These are phyloP conservation scores for Aspergillus pseudotamarii DNA, from an alignment of 2,329 filamentous ascomycete genomes.

Conservation along the genomic window DNA sequence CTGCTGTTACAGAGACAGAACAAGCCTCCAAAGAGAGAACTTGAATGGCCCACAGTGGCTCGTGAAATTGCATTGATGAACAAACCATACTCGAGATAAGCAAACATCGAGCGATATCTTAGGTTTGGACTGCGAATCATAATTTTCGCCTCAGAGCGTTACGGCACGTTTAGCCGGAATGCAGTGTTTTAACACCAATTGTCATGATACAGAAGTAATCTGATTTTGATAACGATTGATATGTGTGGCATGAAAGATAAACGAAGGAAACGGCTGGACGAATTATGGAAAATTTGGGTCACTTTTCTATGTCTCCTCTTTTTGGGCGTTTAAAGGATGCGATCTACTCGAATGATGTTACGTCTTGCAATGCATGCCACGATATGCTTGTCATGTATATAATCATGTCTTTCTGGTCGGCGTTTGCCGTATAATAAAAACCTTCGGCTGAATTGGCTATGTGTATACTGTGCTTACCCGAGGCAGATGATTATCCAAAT, in stretches of 20 bases:
- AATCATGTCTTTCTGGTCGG: not conserved
- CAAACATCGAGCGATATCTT: slow-evolving; percentile 8
- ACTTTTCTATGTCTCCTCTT: not conserved
- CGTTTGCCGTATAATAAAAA: not conserved
- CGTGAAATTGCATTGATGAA: slow-evolving; percentile 96
- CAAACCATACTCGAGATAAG: slow-evolving; percentile 78
- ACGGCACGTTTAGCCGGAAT: not conserved
- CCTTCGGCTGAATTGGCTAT: not conserved
- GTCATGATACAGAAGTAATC: not conserved
- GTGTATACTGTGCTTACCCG: not conserved
- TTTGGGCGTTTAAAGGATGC: not conserved
- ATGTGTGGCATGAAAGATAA: slow-evolving; percentile 9
- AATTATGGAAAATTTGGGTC: not conserved
- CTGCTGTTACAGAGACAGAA: slow-evolving; percentile 60
- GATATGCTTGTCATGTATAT: slow-evolving; percentile 5
- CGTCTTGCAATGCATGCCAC: not conserved
- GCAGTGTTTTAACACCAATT: not conserved
- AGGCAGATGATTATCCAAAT: not conserved
- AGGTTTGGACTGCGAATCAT: not conserved
- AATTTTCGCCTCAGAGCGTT: not conserved
- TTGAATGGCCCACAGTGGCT: slow-evolving; percentile 88
- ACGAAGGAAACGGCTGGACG: slow-evolving; percentile 11
- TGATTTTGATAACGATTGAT: slow-evolving; percentile 21
- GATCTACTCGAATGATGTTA: slow-evolving; percentile 1
- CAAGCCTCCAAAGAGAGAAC: slow-evolving; percentile 67